Percentiles rank a stretch among this genome's conserved stretches.
phyloP scores from a whole-genome alignment of 2,329 filamentous ascomycete genomes.

The Teratosphaeria gauchensis region DNA sequence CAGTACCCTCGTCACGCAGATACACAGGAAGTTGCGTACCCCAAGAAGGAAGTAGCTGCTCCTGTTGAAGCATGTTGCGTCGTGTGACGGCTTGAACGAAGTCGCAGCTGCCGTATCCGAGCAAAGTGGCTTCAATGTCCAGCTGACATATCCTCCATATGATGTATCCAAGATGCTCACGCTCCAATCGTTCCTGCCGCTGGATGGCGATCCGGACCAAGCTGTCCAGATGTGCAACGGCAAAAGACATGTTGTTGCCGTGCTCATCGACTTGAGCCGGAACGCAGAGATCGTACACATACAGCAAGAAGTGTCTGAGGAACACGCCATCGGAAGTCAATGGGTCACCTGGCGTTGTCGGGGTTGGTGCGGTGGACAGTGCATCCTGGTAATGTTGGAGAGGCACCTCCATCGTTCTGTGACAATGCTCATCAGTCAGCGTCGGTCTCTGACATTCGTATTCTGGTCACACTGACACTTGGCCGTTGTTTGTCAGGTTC shows the following conservation, averaged over 20 bases:
- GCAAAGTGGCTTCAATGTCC: slow-evolving; percentile 47
- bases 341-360: slow-evolving; percentile 39
- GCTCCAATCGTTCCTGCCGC: slow-evolving; percentile 31
- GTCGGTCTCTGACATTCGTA: neutral
- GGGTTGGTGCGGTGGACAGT: slow-evolving; percentile 31
- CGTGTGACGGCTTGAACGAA: slow-evolving; percentile 41
- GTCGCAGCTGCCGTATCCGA: slow-evolving; percentile 41
- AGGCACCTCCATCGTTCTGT: slow-evolving; percentile 36
- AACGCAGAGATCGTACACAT: slow-evolving; percentile 45
- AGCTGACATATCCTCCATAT: slow-evolving; percentile 46
- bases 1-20: slow-evolving; percentile 10
- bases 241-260: slow-evolving; percentile 36
- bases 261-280: slow-evolving; percentile 21
- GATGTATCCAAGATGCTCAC: slow-evolving; percentile 41
- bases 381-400: slow-evolving; percentile 47
- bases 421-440: slow-evolving; percentile 5
- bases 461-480: slow-evolving; percentile 26
- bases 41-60: slow-evolving; percentile 14
- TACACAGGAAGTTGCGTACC: slow-evolving; percentile 10
- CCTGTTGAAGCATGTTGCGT: slow-evolving; percentile 35
- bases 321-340: slow-evolving; percentile 48
- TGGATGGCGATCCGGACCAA: slow-evolving; percentile 41
- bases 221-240: slow-evolving; percentile 43
- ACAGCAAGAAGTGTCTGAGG: slow-evolving; percentile 47
- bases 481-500: slow-evolving; percentile 39